Percentiles rank a stretch among this genome's conserved stretches.
Conservation (phyloP, 441 rosid genomes). For the Populus hybrid region DNA sequence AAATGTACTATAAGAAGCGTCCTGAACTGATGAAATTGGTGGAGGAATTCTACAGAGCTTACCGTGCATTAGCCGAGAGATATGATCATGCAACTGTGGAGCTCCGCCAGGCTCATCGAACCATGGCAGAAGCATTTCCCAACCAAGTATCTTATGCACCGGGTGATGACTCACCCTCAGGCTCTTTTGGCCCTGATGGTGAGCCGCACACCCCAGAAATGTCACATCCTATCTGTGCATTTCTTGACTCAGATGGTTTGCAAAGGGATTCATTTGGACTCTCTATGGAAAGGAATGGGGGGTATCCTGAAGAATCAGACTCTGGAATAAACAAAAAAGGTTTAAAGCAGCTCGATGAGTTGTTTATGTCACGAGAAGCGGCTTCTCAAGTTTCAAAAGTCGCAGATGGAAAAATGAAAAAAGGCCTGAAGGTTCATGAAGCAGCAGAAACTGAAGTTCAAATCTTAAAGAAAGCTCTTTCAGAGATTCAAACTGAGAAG, state of each 20-base stretch:
- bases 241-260: constrained; percentile 49
- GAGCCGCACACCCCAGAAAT: constrained; percentile 68
- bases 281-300: constrained; percentile 41
- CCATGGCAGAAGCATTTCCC: constrained; percentile 94
- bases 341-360: constrained; percentile 43
- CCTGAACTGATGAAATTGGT: constrained; percentile 97
- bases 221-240: constrained; percentile 40
- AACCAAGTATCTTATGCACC: constrained; percentile 65
- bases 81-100: constrained; percentile 94
- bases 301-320: constrained; percentile 34
- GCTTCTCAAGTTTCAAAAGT: constrained; percentile 4
- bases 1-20: constrained; percentile 96
- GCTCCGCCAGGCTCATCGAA: constrained; percentile 90
- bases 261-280: constrained; percentile 48
- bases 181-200: constrained; percentile 39
- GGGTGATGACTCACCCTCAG: constrained; percentile 60
- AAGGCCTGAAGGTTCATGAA: constrained; percentile 51
- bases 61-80: constrained; percentile 97
- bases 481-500: constrained; percentile 79
- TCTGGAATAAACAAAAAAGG: constrained; percentile 44
- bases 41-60: constrained; percentile 95
- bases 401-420: constrained; percentile 39
- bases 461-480: constrained; percentile 63
- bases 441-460: constrained; percentile 52
- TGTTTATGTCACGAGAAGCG: constrained; percentile 37